Evolutionary conservation across 2,329 filamentous ascomycete genomes (phyloP), one percentile per base, ranked within the genome.

Genomic region (Microcera coccophila): DNA sequence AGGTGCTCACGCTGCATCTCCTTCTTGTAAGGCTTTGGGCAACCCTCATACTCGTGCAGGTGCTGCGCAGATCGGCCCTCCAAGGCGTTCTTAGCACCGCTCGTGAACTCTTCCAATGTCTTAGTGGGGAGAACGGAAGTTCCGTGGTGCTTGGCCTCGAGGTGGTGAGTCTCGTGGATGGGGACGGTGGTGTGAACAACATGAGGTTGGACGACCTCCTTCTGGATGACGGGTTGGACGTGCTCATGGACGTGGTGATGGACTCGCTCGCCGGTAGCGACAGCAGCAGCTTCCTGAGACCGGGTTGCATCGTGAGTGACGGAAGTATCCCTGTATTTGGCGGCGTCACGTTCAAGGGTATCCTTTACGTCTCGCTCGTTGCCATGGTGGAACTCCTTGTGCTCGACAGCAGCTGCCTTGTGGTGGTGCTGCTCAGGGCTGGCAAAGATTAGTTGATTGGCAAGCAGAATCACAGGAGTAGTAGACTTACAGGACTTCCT

Each of bases 141-240:
- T 33, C 74, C 71, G 58, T 89, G 85, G 59, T 85, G 79, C 45
- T 84, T 74, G 2, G 83, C 72, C 12, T 76, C 71, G 38, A 83
- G 79, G 55, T 87, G 81, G 59, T 88, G 84, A 2, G 78, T 75
- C 66, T 89, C 85, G 51, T 88, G 84, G 32, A 89, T 74, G 0
- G 84, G 85, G 0, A 85, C 72, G 1, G 82, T 87, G 18, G 81
- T 87, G 69, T 89, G 85, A 1, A 87, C 72, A 3, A 88, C 75
- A 14, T 79, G 73, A 2, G 82, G 82, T 50, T 85, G 77, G 20
- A 87, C 69, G 1, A 76, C 79, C 52, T 87, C 81, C 60, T 85
- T 86, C 38, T 88, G 72, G 26, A 89, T 70, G 1, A 88, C 75
- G 0, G 84, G 84, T 61, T 88, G 82, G 36, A 88, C 76, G 21